phyloP scores from a whole-genome alignment of 441 rosid species.

The Jatropha podagrica region DNA sequence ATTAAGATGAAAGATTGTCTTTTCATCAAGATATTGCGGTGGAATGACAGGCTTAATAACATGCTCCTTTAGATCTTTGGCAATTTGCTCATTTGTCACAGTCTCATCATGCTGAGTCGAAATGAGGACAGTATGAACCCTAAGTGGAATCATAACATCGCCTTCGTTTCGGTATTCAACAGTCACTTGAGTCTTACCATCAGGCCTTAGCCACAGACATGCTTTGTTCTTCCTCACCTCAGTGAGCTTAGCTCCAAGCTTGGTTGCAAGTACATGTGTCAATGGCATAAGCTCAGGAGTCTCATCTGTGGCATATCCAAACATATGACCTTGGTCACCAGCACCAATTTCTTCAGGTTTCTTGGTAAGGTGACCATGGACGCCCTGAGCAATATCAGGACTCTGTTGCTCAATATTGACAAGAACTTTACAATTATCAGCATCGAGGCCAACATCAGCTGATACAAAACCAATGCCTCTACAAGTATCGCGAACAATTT shows the following conservation, averaged over 20 bases:
- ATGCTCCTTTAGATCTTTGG: constrained; percentile 42
- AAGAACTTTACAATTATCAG: constrained; percentile 62
- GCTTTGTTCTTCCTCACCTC: constrained; percentile 55
- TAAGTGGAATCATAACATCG: constrained; percentile 46
- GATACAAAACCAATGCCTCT: constrained; percentile 56
- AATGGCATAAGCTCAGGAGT: constrained; percentile 69
- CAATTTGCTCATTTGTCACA: constrained; percentile 42
- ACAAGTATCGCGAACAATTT: constrained; percentile 61
- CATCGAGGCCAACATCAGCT: constrained; percentile 59
- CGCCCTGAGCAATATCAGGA: constrained; percentile 62
- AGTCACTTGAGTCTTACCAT: constrained; percentile 55
- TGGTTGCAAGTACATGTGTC: constrained; percentile 64
- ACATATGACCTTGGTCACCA: constrained; percentile 71
- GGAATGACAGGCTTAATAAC: constrained; percentile 70
- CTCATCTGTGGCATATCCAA: constrained; percentile 69
- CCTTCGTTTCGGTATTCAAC: constrained; percentile 41
- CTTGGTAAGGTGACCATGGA: constrained; percentile 63
- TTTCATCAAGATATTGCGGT: constrained; percentile 57
- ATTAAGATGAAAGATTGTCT: constrained; percentile 70
- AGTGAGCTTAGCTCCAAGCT: constrained; percentile 64
- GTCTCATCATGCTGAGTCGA: constrained; percentile 50
- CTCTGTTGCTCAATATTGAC: constrained; percentile 68
- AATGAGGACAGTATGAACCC: constrained; percentile 50
- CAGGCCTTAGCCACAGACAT: constrained; percentile 52
- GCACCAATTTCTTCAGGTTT: constrained; percentile 62